A percentile compares a stretch with the other conserved stretches of the same genome.
These are phyloP conservation scores for Trametes cubensis DNA, from an alignment of 768 basidiomycete genomes.

Conservation along the genomic window DNA sequence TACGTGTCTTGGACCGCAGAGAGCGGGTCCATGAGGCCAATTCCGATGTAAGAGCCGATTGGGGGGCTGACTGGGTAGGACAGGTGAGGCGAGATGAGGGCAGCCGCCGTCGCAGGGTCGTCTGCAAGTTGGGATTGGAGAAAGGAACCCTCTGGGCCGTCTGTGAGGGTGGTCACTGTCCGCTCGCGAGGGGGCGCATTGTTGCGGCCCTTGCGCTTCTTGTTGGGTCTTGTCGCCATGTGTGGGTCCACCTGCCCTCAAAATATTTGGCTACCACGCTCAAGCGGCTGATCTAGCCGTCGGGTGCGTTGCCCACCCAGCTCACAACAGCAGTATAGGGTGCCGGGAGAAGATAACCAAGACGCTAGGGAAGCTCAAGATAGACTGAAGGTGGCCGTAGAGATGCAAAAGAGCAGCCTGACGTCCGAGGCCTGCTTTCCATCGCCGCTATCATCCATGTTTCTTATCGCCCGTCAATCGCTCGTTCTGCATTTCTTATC, in stretches of 20 bases:
- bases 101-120: slow-evolving; percentile 30
- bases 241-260: slow-evolving; percentile 22
- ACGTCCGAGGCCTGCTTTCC: no score
- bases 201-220: slow-evolving; percentile 61
- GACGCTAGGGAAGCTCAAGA: no score
- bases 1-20: slow-evolving; percentile 36
- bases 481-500: not conserved
- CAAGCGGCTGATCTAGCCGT: slow-evolving; percentile 10
- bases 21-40: slow-evolving; percentile 34
- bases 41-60: slow-evolving; percentile 24
- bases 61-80: slow-evolving; percentile 28
- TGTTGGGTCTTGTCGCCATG: slow-evolving; percentile 66
- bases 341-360: no score
- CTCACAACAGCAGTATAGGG: not conserved
- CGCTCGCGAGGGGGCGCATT: slow-evolving; percentile 61
- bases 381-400: no score
- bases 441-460: no score
- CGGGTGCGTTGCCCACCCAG: not conserved
- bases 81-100: slow-evolving; percentile 43
- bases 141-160: slow-evolving; percentile 57
- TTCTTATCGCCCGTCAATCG: not conserved
- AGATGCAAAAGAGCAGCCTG: no score
- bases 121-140: slow-evolving; percentile 45
- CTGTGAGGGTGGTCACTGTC: slow-evolving; percentile 68
- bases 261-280: slow-evolving; percentile 15